These are phyloP conservation scores for Crassisporium funariophilum DNA, from an alignment of 768 basidiomycete genomes.

Conservation along the genomic window DNA sequence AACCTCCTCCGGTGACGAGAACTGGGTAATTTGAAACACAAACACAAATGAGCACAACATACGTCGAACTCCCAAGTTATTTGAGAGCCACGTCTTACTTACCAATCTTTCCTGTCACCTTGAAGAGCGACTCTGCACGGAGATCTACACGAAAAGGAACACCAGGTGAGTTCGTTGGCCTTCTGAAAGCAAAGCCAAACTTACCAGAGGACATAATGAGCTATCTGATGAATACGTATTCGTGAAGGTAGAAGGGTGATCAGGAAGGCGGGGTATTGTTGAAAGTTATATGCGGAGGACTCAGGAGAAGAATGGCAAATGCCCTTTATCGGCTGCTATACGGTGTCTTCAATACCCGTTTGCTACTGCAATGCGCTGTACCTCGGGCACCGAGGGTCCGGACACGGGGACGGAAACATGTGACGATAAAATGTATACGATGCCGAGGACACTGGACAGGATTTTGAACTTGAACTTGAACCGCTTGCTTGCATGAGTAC, in stretches of 20 bases:
- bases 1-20: conserved; percentile 81
- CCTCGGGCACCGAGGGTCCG: conserved; percentile 27
- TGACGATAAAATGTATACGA: no score
- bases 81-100: conserved; percentile 12
- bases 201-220: conserved; percentile 22
- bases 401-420: conserved; percentile 15
- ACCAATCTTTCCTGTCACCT: conserved; percentile 73
- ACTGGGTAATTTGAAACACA: conserved; percentile 38
- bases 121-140: conserved; percentile 55
- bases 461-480: no score
- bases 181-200: conserved; percentile 1
- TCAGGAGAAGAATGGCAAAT: background rate
- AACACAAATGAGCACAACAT: background rate
- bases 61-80: background rate
- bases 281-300: background rate
- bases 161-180: conserved; percentile 8
- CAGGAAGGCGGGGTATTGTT: conserved; percentile 4
- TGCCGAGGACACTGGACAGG: background rate
- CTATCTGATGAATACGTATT: no score
- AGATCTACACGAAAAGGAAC: conserved; percentile 42
- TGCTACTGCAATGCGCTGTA: background rate
- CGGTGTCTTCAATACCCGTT: conserved; percentile 21
- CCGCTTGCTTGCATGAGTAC: no score
- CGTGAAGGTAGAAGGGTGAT: conserved; percentile 2
- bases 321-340: conserved; percentile 6